Evolutionary conservation across 805 yeast species (phyloP).

Genomic region (Candida adriatica): DNA sequence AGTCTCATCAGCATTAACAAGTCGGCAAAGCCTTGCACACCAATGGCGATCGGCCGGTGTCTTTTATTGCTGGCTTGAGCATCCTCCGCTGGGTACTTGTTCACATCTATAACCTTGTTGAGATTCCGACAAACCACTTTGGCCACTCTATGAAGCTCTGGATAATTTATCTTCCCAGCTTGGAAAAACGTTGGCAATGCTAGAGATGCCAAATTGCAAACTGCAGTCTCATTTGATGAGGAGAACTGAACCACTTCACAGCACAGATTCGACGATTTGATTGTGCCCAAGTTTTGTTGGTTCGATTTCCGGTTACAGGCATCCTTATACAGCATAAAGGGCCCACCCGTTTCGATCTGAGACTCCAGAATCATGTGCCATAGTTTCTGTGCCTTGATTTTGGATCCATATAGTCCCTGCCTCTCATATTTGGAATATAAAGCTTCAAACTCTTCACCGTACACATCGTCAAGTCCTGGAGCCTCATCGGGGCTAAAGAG

Average conservation of each 20-base stretch:
- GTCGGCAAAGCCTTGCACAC: conserved; percentile 95
- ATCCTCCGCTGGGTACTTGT: conserved; percentile 72
- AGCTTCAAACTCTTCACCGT: conserved; percentile 75
- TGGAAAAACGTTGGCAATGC: conserved; percentile 81
- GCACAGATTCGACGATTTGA: conserved; percentile 90
- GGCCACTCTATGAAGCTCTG: conserved; percentile 64
- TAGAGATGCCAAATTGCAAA: conserved; percentile 88
- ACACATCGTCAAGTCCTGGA: conserved; percentile 75
- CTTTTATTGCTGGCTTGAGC: conserved; percentile 68
- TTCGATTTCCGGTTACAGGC: conserved; percentile 82
- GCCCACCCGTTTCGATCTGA: conserved; percentile 95
- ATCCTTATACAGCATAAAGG: conserved; percentile 91
- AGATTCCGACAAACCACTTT: conserved; percentile 73
- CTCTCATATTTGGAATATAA: conserved; percentile 68
- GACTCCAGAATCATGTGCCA: conserved; percentile 89
- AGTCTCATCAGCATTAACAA: conserved; percentile 68
- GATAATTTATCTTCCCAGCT: conserved; percentile 46
- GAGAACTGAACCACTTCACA: conserved; percentile 93
- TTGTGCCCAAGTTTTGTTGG: conserved; percentile 87
- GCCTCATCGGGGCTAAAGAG: conserved; percentile 85
- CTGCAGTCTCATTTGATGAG: conserved; percentile 89
- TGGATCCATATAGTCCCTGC: conserved; percentile 56
- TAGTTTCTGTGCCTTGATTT: conserved; percentile 78
- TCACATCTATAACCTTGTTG: conserved; percentile 75
- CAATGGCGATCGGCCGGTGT: conserved; percentile 89